Percentiles rank a stretch among this genome's conserved stretches.
Evolutionary conservation across 257 asterid genomes (phyloP).

Genomic region (Schizonepeta tenuifolia): DNA sequence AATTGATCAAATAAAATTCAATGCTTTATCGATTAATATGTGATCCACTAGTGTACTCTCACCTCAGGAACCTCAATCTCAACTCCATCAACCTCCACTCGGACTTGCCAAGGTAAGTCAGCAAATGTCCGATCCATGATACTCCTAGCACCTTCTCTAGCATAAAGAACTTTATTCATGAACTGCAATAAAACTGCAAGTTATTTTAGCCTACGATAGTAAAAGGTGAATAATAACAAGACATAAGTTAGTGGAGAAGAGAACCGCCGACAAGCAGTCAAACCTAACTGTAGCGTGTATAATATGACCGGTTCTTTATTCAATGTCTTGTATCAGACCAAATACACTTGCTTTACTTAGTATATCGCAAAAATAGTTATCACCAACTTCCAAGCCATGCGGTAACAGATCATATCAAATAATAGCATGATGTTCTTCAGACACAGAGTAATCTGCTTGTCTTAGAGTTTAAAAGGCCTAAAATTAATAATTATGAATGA

Average conservation of each 20-base stretch:
- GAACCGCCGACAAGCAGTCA: conserved; percentile 25
- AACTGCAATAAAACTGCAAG: conserved; percentile 63
- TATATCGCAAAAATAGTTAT: not conserved
- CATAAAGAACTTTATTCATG: conserved; percentile 97
- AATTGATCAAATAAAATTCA: not conserved
- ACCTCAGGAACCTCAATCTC: conserved; percentile 99
- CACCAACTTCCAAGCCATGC: not conserved
- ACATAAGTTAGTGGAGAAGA: conserved; percentile 18
- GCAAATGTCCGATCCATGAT: conserved; percentile 92
- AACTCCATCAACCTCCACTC: conserved; percentile 93
- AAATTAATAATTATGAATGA: not conserved
- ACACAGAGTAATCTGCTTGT: not conserved
- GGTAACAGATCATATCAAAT: not conserved
- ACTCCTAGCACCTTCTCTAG: conserved; percentile 97
- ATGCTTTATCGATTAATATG: conserved; percentile 9
- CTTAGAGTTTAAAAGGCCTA: not conserved
- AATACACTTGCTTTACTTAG: not conserved
- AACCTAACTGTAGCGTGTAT: conserved; percentile 13
- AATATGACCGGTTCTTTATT: not conserved
- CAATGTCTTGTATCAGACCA: not conserved
- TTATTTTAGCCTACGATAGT: conserved; percentile 30
- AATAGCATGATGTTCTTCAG: not conserved
- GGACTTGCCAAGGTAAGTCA: conserved; percentile 93
- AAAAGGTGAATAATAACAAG: conserved; percentile 19
- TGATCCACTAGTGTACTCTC: conserved; percentile 22